These are phyloP conservation scores for Pythium inflatum DNA, from an alignment of 352 stramenopile species.

Conservation along the genomic window DNA sequence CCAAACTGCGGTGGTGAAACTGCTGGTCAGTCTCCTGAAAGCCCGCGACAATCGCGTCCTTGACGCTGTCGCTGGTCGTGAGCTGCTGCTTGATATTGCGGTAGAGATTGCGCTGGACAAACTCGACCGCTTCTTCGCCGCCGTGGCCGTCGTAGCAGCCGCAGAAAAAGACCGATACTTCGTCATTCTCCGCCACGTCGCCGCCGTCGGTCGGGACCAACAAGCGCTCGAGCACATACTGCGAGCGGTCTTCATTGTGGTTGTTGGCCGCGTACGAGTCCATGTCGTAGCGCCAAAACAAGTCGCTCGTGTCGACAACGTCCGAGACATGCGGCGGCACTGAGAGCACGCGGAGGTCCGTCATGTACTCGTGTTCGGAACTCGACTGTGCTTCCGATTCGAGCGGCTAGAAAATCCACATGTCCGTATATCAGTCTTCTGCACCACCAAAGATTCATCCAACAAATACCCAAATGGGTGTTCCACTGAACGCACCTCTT, in stretches of 20 bases:
- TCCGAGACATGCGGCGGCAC: slow-evolving; percentile 61
- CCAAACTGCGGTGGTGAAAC: slow-evolving; percentile 56
- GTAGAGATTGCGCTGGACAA: slow-evolving; percentile 69
- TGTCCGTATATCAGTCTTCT: neutral
- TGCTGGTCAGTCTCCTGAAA: slow-evolving; percentile 68
- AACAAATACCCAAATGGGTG: too few species aligned
- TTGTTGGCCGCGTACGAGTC: slow-evolving; percentile 71
- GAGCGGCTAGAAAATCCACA: slow-evolving; percentile 30
- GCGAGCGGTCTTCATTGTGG: slow-evolving; percentile 67
- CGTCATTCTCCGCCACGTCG: slow-evolving; percentile 7
- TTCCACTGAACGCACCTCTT: slow-evolving; percentile 38
- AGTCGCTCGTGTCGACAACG: slow-evolving; percentile 41
- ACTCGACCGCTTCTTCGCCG: slow-evolving; percentile 66
- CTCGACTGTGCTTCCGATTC: too few species aligned
- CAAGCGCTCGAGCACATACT: slow-evolving; percentile 50
- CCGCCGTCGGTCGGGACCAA: slow-evolving; percentile 27
- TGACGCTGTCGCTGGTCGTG: slow-evolving; percentile 34
- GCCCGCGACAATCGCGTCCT: slow-evolving; percentile 54
- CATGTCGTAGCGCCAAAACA: slow-evolving; percentile 74
- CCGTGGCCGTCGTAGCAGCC: slow-evolving; percentile 76
- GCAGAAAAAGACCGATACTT: slow-evolving; percentile 59
- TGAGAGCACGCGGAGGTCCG: slow-evolving; percentile 52
- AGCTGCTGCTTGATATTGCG: slow-evolving; percentile 55
- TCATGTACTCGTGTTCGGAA: slow-evolving; percentile 47
- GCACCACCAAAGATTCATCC: too few species aligned